A percentile compares a stretch with the other conserved stretches of the same genome.
phyloP scores from a whole-genome alignment of 345 rosid species.

The Gossypium longicalyx region DNA sequence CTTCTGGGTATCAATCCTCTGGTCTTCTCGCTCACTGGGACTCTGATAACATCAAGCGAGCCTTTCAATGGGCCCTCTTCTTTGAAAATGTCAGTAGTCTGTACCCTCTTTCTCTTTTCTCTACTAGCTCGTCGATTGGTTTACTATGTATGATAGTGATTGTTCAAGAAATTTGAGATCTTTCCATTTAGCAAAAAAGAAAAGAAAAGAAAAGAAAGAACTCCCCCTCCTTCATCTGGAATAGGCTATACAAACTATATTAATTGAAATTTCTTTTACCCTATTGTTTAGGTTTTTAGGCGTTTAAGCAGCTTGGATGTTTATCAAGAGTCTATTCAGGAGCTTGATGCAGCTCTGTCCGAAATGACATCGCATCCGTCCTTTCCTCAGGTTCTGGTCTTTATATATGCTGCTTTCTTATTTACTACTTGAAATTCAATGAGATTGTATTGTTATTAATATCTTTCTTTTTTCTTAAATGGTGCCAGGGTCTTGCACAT shows the following conservation, averaged over 20 bases:
- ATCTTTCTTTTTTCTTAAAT: not conserved
- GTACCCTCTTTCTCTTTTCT: conserved; percentile 15
- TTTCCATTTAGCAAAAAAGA: not conserved
- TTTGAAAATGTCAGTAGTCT: conserved; percentile 60
- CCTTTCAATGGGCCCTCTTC: conserved; percentile 73
- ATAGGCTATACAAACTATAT: not conserved
- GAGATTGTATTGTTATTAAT: not conserved
- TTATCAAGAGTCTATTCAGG: conserved; percentile 47
- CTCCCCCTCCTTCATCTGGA: not conserved
- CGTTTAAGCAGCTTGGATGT: conserved; percentile 36
- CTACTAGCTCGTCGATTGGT: not conserved
- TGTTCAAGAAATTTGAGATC: conserved; percentile 6
- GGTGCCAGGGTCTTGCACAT: conserved; percentile 62
- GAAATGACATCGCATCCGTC: conserved; percentile 50
- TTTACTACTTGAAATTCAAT: not conserved
- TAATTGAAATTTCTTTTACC: not conserved
- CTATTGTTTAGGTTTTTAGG: conserved; percentile 35
- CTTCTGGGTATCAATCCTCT: conserved; percentile 78
- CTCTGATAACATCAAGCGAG: conserved; percentile 45
- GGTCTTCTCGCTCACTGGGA: conserved; percentile 71
- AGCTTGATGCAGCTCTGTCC: conserved; percentile 54
- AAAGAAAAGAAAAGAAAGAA: too few species aligned
- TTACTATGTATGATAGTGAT: not conserved
- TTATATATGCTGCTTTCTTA: not conserved
- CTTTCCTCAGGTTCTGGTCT: conserved; percentile 63